A percentile compares a stretch with the other conserved stretches of the same genome.
These are phyloP conservation scores for Chalciporus chontae DNA, from an alignment of 768 basidiomycete genomes.

Conservation along the genomic window DNA sequence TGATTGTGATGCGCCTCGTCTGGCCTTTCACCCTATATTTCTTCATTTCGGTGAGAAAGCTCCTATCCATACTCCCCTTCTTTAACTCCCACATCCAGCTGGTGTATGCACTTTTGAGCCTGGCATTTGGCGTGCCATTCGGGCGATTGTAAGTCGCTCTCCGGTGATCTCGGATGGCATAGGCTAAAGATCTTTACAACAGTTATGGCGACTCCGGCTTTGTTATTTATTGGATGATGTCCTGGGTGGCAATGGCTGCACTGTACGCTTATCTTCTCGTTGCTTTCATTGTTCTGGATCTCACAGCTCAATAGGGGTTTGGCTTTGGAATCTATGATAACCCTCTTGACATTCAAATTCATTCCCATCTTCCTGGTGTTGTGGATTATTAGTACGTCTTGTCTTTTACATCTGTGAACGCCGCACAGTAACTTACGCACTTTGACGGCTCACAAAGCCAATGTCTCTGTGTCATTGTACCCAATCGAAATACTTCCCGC, in stretches of 20 bases:
- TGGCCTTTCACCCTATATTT: constrained; percentile 41
- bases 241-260: constrained; percentile 54
- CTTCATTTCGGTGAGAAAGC: constrained; percentile 34
- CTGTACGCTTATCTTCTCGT: constrained; percentile 35
- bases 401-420: neutral
- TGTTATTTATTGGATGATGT: constrained; percentile 66
- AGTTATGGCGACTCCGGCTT: constrained; percentile 53
- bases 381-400: constrained; percentile 56
- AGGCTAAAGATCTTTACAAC: neutral
- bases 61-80: neutral
- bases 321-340: constrained; percentile 57
- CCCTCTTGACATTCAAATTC: constrained; percentile 48
- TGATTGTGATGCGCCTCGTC: constrained; percentile 39
- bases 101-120: constrained; percentile 55
- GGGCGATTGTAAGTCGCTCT: constrained; percentile 37
- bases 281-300: neutral
- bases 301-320: constrained; percentile 45
- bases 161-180: neutral
- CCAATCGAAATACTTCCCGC: constrained; percentile 58
- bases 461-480: constrained; percentile 53
- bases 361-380: constrained; percentile 59
- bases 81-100: constrained; percentile 32
- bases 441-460: constrained; percentile 33
- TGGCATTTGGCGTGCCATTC: constrained; percentile 60
- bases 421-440: neutral